Base-by-base conservation (phyloP, 192 early-diverging fungal species). In the Backusella luteola region DNA sequence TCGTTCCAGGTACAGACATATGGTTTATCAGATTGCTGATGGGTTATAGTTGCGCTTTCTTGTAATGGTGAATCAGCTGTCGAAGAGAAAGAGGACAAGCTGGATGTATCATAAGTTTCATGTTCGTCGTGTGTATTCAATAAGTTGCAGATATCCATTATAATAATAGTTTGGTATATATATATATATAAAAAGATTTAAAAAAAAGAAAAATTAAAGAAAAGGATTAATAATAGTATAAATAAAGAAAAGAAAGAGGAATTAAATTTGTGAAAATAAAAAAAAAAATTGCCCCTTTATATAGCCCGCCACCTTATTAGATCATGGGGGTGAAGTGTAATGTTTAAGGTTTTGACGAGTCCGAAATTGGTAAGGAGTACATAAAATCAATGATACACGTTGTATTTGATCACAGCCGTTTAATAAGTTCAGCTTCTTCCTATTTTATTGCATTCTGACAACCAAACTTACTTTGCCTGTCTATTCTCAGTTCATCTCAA, bases 1-100 rank as follows among this genome's bases (percentile, higher is more conserved):
- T 80, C 79, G 29, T 44, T 19, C 85, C 85, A 86, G 70, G 56
- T 67, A 69, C 85, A 86, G 67, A 78, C 80, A 39, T 80, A 84
- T 38, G 85, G 85, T 36, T 80, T 80, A 19, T 85, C 84, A 49
- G 44, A 46, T 38, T 26, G 23, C 9, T 63, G 56, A 29, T 29
- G 21, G 1, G n/a, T 29, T 29, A 29, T 21, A 35, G 66, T 59
- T 34, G 34, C 26, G 15, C 44, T 26, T 17, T 38, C 8, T 21
- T n/a, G 34, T 41, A 15, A 67, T 19, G 66, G 59, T 67, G 74
- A 75, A 32, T 68, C 63, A 34, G 38, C 38, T 34, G 29, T 52
- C 26, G 77, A 67, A 69, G 29, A 49, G 63, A 59, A 67, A 19
- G 77, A 68, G 12, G 71, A 67, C 59, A 79, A 14, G 39, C 44